Conservation (phyloP, 179 eudicot species). For the Silene coronaria region DNA sequence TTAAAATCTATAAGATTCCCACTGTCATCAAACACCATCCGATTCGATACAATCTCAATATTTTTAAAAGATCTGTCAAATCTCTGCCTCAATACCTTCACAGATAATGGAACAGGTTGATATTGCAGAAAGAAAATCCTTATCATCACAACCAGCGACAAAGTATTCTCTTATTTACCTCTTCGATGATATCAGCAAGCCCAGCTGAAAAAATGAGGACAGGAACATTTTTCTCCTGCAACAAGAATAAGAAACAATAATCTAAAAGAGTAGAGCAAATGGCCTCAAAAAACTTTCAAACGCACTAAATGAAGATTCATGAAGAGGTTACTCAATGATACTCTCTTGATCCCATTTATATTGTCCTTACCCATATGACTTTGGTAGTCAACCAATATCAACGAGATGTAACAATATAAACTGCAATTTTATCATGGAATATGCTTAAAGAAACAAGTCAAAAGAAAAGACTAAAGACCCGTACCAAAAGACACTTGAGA, state of each 20-base stretch:
- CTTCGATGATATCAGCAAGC: conserved; percentile 89
- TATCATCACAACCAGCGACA: neutral
- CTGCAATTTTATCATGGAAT: neutral
- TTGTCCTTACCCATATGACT: neutral
- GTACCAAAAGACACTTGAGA: neutral
- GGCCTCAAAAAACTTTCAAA: neutral
- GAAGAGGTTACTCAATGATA: neutral
- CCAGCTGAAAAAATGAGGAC: conserved; percentile 93
- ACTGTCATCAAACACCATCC: conserved; percentile 68
- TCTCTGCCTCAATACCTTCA: conserved; percentile 78
- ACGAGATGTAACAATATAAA: neutral
- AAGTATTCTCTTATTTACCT: conserved; percentile 35
- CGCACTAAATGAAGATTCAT: neutral
- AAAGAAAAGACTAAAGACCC: neutral
- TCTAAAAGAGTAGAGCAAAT: neutral
- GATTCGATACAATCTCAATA: conserved; percentile 75
- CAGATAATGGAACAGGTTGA: conserved; percentile 18
- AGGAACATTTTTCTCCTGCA: conserved; percentile 71
- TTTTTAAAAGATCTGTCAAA: conserved; percentile 66
- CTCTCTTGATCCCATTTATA: neutral
- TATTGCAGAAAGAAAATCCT: neutral
- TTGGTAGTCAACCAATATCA: neutral
- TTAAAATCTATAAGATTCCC: conserved; percentile 64
- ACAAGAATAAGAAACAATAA: conserved; percentile 15
- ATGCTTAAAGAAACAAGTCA: neutral